These are phyloP conservation scores for Arabis hirsuta DNA, from an alignment of 345 rosid genomes.

Conservation along the genomic window DNA sequence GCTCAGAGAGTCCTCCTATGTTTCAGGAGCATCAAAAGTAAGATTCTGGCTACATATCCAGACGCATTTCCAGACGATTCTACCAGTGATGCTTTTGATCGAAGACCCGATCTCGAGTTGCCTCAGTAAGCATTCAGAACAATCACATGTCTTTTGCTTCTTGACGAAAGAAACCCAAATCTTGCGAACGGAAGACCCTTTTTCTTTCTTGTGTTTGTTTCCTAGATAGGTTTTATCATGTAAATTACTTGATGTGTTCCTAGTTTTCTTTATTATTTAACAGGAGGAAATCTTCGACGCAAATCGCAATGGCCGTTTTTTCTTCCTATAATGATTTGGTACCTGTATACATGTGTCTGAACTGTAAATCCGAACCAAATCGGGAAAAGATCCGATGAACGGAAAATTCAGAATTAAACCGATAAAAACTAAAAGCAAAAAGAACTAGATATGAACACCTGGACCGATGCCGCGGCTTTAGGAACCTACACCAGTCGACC, in stretches of 20 bases:
- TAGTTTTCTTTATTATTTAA: too few relatives aligned
- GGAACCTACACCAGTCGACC: too few relatives aligned
- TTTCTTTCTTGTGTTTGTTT: conserved; percentile 4
- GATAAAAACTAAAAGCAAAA: too few relatives aligned
- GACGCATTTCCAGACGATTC: conserved; percentile 90
- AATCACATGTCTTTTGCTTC: conserved; percentile 1
- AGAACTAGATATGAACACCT: too few relatives aligned
- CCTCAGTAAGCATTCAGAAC: conserved; percentile 43
- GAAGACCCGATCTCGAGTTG: conserved; percentile 81
- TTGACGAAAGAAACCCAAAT: not conserved
- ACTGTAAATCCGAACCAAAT: too few relatives aligned
- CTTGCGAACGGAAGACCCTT: not conserved
- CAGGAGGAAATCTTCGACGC: too few relatives aligned
- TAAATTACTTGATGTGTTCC: not conserved
- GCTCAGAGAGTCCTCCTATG: not conserved
- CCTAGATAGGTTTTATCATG: not conserved
- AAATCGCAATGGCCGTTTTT: too few relatives aligned
- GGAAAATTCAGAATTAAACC: too few relatives aligned
- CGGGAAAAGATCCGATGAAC: too few relatives aligned
- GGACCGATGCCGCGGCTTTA: too few relatives aligned
- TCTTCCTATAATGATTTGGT: too few relatives aligned
- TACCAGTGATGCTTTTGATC: conserved; percentile 63
- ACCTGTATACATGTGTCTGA: too few relatives aligned
- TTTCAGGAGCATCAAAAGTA: conserved; percentile 73
- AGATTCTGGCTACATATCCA: conserved; percentile 74